Percentiles rank a stretch among this genome's conserved stretches.
These are phyloP conservation scores for Epithemia pelagica DNA, from an alignment of 108 stramenopile species.

Conservation along the genomic window DNA sequence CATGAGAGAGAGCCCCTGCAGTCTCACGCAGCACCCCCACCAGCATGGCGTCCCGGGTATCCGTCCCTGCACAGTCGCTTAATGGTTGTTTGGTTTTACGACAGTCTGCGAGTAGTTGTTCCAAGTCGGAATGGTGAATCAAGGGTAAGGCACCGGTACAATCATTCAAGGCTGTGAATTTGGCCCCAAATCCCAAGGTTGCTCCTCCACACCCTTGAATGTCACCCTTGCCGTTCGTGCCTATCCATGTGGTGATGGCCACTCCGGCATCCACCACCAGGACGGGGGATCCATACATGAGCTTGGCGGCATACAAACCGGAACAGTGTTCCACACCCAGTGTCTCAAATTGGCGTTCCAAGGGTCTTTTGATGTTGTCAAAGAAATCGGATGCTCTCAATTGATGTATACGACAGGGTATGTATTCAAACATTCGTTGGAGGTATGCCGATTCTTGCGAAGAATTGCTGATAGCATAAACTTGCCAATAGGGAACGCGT, in stretches of 20 bases:
- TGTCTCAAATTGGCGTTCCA: slow-evolving; percentile 46
- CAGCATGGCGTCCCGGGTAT: slow-evolving; percentile 60
- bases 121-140: slow-evolving; percentile 23
- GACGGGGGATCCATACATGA: slow-evolving; percentile 36
- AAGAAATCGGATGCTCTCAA: slow-evolving; percentile 49
- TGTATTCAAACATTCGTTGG: slow-evolving; percentile 24
- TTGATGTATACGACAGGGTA: slow-evolving; percentile 43
- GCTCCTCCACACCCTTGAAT: slow-evolving; percentile 74
- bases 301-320: slow-evolving; percentile 34
- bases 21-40: slow-evolving; percentile 39
- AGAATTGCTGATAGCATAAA: slow-evolving; percentile 65
- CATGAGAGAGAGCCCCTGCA: slow-evolving; percentile 33
- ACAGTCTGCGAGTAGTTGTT: slow-evolving; percentile 14
- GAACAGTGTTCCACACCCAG: slow-evolving; percentile 72
- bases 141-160: slow-evolving; percentile 46
- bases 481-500: slow-evolving; percentile 10
- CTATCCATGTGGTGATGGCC: slow-evolving; percentile 66
- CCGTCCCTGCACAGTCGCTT: slow-evolving; percentile 32
- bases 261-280: slow-evolving; percentile 68
- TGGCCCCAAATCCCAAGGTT: slow-evolving; percentile 20
- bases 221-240: slow-evolving; percentile 35
- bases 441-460: slow-evolving; percentile 19
- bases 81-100: slow-evolving; percentile 28
- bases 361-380: slow-evolving; percentile 44
- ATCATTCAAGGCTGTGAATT: slow-evolving; percentile 25